Base-by-base conservation (phyloP, 345 rosid species). In the Limnanthes douglasii region DNA sequence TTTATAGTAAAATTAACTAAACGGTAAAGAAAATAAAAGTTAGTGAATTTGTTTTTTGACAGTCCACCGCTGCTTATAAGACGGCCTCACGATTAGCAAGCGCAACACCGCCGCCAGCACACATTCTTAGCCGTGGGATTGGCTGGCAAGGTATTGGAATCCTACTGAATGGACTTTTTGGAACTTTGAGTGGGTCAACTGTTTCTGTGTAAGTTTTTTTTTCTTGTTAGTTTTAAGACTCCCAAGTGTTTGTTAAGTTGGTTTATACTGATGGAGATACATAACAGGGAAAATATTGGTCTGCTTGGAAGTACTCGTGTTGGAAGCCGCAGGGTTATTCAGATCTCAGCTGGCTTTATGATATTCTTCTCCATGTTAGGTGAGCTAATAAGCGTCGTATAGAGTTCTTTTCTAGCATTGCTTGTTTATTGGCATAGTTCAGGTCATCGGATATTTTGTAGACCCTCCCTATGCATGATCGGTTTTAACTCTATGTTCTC, bases 61-160 rank as follows among this genome's bases (percentile, higher is more conserved):
- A 82, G 98, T 84, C 98, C 18, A 84, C 94, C 6, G 98, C 85
- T 58, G 82, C 93, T 54, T 90, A 84, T 66, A 84, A 90, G 57
- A 94, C 96, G 38, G 94, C 98, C 21, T 69, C 98, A 6, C 73
- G 96, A 9, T 61, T 90, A n/a, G 94, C 95, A 1, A 90, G 98
- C 26, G 98, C 98, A 11, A 90, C 98, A 0, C 98, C 96, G 5
- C 98, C 98, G 59, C 98, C 96, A 4, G 85, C 98, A 49, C 94
- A 80, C 54, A 77, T 90, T 22, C 95, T 90, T 55, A 90, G 98
- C 63, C 98, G 98, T 2, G 98, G 96, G 15, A 90, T 90, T 18
- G 98, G 98, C 16, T 90, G 98, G 99, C 99, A 90, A 65, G 99
- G 96, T 40, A 70, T 90, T 46, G 99, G 96, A 4, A 90, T 90